Evolutionary conservation across 1,284 basidiomycete species (phyloP).

Genomic region (Cystobasidium slooffiae): DNA sequence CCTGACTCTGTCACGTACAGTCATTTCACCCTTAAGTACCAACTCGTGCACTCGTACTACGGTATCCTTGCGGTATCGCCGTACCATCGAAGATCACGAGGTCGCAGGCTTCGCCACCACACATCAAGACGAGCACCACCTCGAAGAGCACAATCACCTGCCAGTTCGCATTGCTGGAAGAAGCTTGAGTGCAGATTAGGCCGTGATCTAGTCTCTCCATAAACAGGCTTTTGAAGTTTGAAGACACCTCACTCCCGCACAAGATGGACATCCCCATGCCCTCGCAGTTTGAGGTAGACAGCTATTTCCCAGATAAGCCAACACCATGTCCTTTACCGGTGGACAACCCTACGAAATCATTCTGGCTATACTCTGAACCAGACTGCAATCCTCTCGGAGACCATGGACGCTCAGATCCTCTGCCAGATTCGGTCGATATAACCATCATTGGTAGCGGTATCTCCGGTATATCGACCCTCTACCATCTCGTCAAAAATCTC

Average conservation of each 20-base stretch:
- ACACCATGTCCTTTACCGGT: conserved; percentile 61
- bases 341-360: conserved; percentile 67
- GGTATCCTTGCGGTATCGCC: no score
- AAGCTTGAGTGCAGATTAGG: no score
- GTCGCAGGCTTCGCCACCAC: no score
- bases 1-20: no score
- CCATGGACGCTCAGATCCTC: conserved; percentile 66
- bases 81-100: no score
- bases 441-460: conserved; percentile 78
- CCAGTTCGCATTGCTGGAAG: background rate
- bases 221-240: background rate
- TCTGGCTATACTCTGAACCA: conserved; percentile 67
- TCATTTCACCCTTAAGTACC: no score
- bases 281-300: conserved; percentile 16
- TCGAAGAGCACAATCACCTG: no score
- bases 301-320: conserved; percentile 29
- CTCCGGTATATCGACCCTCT: conserved; percentile 63
- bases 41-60: no score
- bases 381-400: conserved; percentile 68
- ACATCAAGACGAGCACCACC: no score
- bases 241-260: background rate
- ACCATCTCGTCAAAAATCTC: conserved; percentile 26
- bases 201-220: background rate
- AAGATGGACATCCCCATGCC: conserved; percentile 38
- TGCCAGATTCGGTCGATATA: conserved; percentile 68